Percentiles rank a stretch among this genome's conserved stretches.
Conservation (phyloP, 768 basidiomycete species). For the Mrakia blollopis region DNA sequence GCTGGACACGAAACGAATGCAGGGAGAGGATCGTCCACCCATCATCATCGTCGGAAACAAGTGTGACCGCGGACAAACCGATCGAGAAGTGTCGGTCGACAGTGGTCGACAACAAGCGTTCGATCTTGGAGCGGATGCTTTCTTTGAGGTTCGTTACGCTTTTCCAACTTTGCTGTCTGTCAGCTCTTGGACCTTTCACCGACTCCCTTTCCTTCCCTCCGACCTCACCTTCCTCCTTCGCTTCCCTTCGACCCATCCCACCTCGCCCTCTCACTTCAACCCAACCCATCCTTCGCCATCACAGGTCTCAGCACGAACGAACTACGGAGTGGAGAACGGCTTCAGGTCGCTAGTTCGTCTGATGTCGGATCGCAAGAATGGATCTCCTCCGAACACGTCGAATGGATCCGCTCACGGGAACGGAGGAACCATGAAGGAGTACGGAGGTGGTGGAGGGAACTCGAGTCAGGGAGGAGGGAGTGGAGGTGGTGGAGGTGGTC, state of each 20-base stretch:
- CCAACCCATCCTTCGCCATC: not conserved
- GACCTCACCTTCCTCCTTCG: not conserved
- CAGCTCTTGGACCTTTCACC: not conserved
- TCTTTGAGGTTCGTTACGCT: slow-evolving; percentile 24
- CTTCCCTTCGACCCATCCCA: not conserved
- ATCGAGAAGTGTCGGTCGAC: slow-evolving; percentile 84
- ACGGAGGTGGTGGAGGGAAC: not conserved
- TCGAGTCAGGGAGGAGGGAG: not conserved
- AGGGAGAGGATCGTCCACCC: slow-evolving; percentile 37
- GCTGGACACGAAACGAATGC: slow-evolving; percentile 22
- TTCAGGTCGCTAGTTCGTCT: slow-evolving; percentile 15
- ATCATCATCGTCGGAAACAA: slow-evolving; percentile 97
- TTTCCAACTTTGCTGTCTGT: not conserved
- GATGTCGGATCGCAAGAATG: slow-evolving; percentile 12
- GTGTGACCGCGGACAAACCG: slow-evolving; percentile 74
- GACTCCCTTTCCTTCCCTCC: not conserved
- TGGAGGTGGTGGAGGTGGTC: not conserved
- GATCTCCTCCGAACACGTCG: not conserved
- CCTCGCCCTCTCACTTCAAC: not conserved
- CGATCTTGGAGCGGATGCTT: slow-evolving; percentile 80
- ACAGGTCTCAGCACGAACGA: slow-evolving; percentile 17
- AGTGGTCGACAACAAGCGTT: slow-evolving; percentile 78
- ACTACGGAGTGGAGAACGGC: slow-evolving; percentile 12
- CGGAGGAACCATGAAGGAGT: not conserved
- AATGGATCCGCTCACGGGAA: not conserved